Evolutionary conservation across 2,329 filamentous ascomycete species (phyloP).

Genomic region (Verticillium nubilum): DNA sequence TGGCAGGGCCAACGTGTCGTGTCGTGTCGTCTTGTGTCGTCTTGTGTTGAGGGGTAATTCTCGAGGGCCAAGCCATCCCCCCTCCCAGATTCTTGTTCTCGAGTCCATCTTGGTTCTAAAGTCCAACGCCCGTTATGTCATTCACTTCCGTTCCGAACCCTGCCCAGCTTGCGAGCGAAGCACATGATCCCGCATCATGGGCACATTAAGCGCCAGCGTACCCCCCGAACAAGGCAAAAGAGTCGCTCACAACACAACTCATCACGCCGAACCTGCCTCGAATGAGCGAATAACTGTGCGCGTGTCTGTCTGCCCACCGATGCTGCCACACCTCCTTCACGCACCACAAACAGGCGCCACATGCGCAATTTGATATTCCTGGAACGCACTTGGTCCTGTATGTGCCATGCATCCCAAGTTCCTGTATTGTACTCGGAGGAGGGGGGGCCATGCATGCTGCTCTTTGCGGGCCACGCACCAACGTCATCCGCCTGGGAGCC

Average conservation of each 20-base stretch:
- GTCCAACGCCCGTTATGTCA: not conserved
- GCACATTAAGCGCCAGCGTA: not conserved
- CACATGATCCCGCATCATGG: too few species aligned
- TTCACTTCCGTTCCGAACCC: not conserved
- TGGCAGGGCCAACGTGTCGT: not conserved
- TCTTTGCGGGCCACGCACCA: not conserved
- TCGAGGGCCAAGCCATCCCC: too few species aligned
- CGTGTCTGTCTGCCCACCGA: not conserved
- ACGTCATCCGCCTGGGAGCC: not conserved
- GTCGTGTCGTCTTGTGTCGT: not conserved
- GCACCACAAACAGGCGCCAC: too few species aligned
- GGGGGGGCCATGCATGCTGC: not conserved
- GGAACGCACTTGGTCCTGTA: too few species aligned
- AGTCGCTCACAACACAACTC: too few species aligned
- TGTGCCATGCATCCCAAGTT: too few species aligned
- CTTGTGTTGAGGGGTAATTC: not conserved
- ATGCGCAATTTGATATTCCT: too few species aligned
- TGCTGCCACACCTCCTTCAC: too few species aligned
- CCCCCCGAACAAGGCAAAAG: too few species aligned
- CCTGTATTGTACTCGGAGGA: too few species aligned
- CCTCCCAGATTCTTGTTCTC: too few species aligned
- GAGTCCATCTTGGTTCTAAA: not conserved
- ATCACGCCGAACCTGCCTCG: not conserved
- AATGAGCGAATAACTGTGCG: not conserved
- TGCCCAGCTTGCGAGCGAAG: not conserved